Conservation (phyloP, 768 basidiomycete species). For the Polyporus arcularius region DNA sequence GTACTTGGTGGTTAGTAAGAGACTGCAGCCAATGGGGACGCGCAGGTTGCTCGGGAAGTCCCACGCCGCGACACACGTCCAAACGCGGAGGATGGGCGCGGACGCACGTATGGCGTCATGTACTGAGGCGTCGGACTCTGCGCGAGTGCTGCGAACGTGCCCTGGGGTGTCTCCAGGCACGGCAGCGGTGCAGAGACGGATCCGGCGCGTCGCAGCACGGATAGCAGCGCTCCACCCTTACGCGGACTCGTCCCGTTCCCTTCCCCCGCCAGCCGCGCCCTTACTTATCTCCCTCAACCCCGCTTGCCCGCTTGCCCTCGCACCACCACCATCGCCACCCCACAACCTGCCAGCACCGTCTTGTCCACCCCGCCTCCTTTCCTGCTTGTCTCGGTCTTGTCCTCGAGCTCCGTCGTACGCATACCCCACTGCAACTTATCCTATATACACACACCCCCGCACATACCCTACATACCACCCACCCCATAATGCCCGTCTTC, state of each 20-base stretch:
- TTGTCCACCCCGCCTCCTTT: not conserved
- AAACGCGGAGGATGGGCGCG: not conserved
- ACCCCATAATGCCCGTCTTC: slow-evolving; percentile 13
- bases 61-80: not conserved
- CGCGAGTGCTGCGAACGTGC: not conserved
- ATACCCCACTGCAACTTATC: not conserved
- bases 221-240: no score
- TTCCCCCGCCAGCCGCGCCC: no score
- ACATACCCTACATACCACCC: slow-evolving; percentile 1
- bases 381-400: not conserved
- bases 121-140: not conserved
- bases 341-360: not conserved
- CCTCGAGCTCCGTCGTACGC: not conserved
- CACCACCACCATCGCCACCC: slow-evolving; percentile 7
- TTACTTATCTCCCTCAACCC: not conserved
- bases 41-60: not conserved
- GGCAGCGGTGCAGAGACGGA: not conserved
- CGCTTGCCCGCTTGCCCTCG: not conserved
- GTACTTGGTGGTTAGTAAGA: no score
- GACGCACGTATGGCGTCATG: not conserved
- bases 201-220: no score
- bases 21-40: not conserved
- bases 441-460: not conserved
- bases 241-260: not conserved
- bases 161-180: not conserved